Percentiles rank a stretch among this genome's conserved stretches.
These are phyloP conservation scores for Fusarium aywerte DNA, from an alignment of 2,329 filamentous ascomycete species.

Conservation along the genomic window DNA sequence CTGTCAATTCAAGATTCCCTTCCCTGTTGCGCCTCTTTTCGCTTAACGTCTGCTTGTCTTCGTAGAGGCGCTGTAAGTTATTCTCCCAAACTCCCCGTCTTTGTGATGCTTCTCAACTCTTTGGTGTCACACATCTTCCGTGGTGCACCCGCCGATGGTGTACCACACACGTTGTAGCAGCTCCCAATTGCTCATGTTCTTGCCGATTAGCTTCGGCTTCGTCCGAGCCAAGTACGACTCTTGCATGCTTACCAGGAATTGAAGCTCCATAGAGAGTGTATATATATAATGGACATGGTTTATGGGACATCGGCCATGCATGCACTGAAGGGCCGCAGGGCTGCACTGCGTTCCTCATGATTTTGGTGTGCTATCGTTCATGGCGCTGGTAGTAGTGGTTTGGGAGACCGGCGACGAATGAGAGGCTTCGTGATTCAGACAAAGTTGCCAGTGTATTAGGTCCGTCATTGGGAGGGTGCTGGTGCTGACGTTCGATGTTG, in stretches of 20 bases:
- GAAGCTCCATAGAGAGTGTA: slow-evolving; percentile 1
- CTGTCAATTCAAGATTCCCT: background rate
- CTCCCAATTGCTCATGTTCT: slow-evolving; percentile 16
- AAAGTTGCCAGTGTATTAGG: slow-evolving; percentile 10
- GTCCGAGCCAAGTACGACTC: slow-evolving; percentile 19
- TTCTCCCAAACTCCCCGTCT: background rate
- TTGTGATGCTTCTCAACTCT: background rate
- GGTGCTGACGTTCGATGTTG: slow-evolving; percentile 25
- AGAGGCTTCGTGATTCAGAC: background rate
- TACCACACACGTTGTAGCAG: slow-evolving; percentile 4
- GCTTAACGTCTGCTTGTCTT: background rate
- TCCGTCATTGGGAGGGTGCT: slow-evolving; percentile 8
- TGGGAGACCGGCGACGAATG: slow-evolving; percentile 10
- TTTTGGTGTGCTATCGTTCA: slow-evolving; percentile 33
- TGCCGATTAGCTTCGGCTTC: slow-evolving; percentile 17
- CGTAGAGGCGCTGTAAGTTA: background rate
- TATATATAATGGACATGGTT: slow-evolving; percentile 6
- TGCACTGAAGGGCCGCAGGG: slow-evolving; percentile 13
- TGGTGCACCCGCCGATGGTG: slow-evolving; percentile 11
- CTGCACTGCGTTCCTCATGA: slow-evolving; percentile 31
- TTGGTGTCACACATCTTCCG: background rate
- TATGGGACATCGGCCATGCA: slow-evolving; percentile 1
- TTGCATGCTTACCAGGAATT: background rate
- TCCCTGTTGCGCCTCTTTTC: background rate
- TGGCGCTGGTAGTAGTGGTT: slow-evolving; percentile 3